Evolutionary conservation across 2,329 filamentous ascomycete species (phyloP).

Genomic region (Phyllosticta citriasiana): DNA sequence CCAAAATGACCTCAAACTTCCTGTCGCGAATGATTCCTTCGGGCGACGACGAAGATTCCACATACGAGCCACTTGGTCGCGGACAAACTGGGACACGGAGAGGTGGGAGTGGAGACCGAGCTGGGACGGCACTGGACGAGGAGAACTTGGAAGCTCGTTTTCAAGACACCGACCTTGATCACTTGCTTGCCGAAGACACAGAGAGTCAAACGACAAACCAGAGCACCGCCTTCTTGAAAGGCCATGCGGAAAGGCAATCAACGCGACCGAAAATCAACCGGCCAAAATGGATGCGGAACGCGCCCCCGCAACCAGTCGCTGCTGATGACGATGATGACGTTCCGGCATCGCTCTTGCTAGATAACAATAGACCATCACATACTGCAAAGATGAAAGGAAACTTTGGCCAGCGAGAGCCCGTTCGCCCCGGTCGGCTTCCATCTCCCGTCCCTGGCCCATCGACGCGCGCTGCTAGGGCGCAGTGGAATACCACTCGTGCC

Average conservation of each 20-base stretch:
- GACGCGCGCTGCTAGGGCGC: constrained; percentile 34
- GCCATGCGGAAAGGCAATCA: constrained; percentile 6
- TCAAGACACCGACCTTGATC: constrained; percentile 47
- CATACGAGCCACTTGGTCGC: constrained; percentile 26
- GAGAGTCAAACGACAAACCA: constrained; percentile 39
- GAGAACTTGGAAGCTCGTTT: constrained; percentile 41
- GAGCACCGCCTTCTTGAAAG: constrained; percentile 28
- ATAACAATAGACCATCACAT: constrained; percentile 35
- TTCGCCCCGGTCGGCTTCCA: constrained; percentile 20
- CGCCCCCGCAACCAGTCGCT: constrained; percentile 13
- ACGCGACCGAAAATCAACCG: constrained; percentile 15
- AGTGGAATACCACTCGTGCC: constrained; percentile 40
- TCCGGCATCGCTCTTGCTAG: constrained; percentile 52
- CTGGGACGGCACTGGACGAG: constrained; percentile 40
- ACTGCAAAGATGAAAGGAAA: constrained; percentile 14
- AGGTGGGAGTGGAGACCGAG: constrained; percentile 30
- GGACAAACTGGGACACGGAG: constrained; percentile 15
- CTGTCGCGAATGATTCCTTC: constrained; percentile 43
- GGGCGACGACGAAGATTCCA: constrained; percentile 36
- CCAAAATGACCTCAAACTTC: constrained; percentile 41
- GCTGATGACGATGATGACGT: constrained; percentile 51
- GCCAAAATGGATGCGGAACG: constrained; percentile 7
- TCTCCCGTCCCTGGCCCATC: constrained; percentile 35
- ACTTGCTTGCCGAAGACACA: constrained; percentile 42
- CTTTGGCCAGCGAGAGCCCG: constrained; percentile 4